phyloP scores from a whole-genome alignment of 108 stramenopile genomes.

The Schizochytrium sp. region DNA sequence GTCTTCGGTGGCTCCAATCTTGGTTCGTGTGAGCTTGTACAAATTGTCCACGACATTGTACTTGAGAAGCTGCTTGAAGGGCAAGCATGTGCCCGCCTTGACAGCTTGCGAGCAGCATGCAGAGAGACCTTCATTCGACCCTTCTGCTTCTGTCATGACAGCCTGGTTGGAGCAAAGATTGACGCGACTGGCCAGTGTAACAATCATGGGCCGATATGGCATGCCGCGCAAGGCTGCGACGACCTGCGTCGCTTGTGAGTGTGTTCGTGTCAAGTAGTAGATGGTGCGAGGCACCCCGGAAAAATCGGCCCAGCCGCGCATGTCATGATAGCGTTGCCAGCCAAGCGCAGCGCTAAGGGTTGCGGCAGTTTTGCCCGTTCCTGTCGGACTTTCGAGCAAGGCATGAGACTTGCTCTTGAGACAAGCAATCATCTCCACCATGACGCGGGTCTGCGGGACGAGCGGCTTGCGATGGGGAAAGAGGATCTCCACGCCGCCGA shows the following conservation, averaged over 20 bases:
- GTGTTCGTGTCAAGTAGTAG: conserved; percentile 25
- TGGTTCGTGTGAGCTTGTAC: not conserved
- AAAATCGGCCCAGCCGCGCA: not conserved
- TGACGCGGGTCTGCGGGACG: not conserved
- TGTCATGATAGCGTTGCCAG: not conserved
- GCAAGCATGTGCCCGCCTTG: not conserved
- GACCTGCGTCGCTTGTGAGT: conserved; percentile 90
- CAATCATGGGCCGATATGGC: conserved; percentile 60
- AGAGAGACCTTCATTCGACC: not conserved
- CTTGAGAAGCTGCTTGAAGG: not conserved
- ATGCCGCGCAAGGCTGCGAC: conserved; percentile 78
- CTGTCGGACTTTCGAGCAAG: conserved; percentile 55
- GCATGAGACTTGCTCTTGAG: conserved; percentile 30
- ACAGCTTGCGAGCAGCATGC: not conserved
- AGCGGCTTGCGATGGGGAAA: not conserved
- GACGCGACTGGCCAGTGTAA: conserved; percentile 76
- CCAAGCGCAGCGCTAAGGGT: not conserved
- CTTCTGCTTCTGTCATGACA: not conserved
- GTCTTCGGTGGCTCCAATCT: not conserved
- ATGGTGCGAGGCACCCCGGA: not conserved
- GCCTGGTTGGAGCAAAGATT: conserved; percentile 85
- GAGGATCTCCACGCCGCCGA: not conserved
- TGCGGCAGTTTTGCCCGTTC: conserved; percentile 42
- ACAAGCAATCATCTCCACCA: not conserved
- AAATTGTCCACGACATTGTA: not conserved